Evolutionary conservation across 2,329 filamentous ascomycete genomes (phyloP).

Genomic region (Bipolaris bicolor): DNA sequence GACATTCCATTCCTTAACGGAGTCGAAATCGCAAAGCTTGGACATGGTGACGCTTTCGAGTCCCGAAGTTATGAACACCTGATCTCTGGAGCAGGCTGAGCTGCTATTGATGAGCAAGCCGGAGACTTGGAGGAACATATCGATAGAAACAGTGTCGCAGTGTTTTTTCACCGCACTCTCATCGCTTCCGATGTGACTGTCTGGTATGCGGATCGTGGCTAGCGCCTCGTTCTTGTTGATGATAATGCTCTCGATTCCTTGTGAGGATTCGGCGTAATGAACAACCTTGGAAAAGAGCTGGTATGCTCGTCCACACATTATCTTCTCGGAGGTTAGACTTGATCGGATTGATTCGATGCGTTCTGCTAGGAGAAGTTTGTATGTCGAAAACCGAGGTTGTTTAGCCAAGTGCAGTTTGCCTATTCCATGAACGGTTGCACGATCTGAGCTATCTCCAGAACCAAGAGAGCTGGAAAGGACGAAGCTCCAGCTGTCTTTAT

Average conservation of each 20-base stretch:
- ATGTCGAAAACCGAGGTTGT: slow-evolving; percentile 9
- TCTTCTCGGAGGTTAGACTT: slow-evolving; percentile 11
- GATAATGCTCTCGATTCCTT: slow-evolving; percentile 19
- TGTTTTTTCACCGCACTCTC: slow-evolving; percentile 17
- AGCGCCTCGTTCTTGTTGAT: slow-evolving; percentile 22
- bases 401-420: slow-evolving; percentile 8
- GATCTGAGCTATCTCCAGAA: neutral
- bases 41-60: slow-evolving; percentile 22
- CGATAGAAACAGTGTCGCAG: slow-evolving; percentile 25
- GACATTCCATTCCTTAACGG: slow-evolving; percentile 13
- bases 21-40: slow-evolving; percentile 8
- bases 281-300: slow-evolving; percentile 25
- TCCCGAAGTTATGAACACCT: slow-evolving; percentile 24
- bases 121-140: slow-evolving; percentile 26
- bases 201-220: slow-evolving; percentile 14
- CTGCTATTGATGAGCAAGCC: slow-evolving; percentile 29
- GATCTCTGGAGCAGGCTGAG: slow-evolving; percentile 11
- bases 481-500: slow-evolving; percentile 6
- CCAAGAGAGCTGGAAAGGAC: slow-evolving; percentile 9
- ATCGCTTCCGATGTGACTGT: slow-evolving; percentile 9
- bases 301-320: slow-evolving; percentile 22
- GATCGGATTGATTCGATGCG: slow-evolving; percentile 6
- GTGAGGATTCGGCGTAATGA: slow-evolving; percentile 19
- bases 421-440: slow-evolving; percentile 11
- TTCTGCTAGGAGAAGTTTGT: slow-evolving; percentile 18